Conservation (phyloP, 352 stramenopile species). For the Phytopythium ostracodes region DNA sequence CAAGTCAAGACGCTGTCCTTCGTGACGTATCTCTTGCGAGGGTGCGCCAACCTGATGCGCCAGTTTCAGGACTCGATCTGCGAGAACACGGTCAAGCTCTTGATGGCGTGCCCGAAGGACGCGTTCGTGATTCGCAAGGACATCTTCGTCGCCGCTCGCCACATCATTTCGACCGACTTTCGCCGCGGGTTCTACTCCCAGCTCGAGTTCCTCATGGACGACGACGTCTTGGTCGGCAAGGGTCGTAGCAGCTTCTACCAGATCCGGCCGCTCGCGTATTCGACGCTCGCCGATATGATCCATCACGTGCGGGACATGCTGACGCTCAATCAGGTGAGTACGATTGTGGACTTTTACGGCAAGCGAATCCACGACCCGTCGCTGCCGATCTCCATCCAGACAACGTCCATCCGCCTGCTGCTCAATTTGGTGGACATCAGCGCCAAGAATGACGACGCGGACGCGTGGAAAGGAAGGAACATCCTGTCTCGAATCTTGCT, state of each 20-base stretch:
- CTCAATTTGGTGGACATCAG: conserved; percentile 97
- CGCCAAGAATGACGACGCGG: conserved; percentile 92
- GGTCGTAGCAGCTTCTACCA: conserved; percentile 80
- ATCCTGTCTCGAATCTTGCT: conserved; percentile 90
- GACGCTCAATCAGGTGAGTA: conserved; percentile 92
- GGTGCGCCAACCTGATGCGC: conserved; percentile 91
- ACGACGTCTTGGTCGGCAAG: conserved; percentile 92
- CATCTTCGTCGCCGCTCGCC: conserved; percentile 93
- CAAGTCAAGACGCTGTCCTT: conserved; percentile 99
- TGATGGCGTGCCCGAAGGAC: conserved; percentile 93
- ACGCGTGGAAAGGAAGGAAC: conserved; percentile 85
- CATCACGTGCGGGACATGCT: conserved; percentile 95
- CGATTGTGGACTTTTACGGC: conserved; percentile 93
- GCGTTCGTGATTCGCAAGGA: conserved; percentile 95
- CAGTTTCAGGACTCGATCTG: conserved; percentile 94
- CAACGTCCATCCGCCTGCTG: conserved; percentile 93
- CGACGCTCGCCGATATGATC: conserved; percentile 97
- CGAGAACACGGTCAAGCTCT: conserved; percentile 92
- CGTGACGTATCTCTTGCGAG: conserved; percentile 94
- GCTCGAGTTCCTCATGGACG: conserved; percentile 94
- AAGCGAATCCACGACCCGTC: conserved; percentile 92
- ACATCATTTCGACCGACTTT: conserved; percentile 98
- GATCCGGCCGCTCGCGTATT: conserved; percentile 95
- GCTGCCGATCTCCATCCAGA: conserved; percentile 95
- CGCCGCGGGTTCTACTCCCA: conserved; percentile 95